Conservation (phyloP, 2,329 filamentous ascomycete genomes). For the Venturia aucupariae region DNA sequence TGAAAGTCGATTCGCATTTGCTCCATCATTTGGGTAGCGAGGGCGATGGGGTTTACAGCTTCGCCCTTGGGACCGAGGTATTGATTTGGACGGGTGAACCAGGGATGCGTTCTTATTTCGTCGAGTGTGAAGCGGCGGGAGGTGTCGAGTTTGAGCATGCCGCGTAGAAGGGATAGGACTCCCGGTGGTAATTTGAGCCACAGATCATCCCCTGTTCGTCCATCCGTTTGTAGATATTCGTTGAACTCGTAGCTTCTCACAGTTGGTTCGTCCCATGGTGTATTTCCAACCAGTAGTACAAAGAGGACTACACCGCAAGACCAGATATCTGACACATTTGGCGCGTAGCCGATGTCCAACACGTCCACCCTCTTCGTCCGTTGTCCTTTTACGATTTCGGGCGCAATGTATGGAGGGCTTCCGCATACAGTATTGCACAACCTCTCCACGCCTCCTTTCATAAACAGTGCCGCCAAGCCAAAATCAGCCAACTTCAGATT, state of each 20-base stretch:
- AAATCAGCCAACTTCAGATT: slow-evolving; percentile 95
- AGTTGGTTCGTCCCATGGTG: slow-evolving; percentile 93
- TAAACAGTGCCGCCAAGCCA: slow-evolving; percentile 87
- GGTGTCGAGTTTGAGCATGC: slow-evolving; percentile 82
- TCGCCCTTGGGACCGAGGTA: slow-evolving; percentile 66
- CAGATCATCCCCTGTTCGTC: slow-evolving; percentile 74
- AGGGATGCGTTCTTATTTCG: slow-evolving; percentile 82
- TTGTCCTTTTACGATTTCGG: slow-evolving; percentile 62
- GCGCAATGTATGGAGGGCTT: slow-evolving; percentile 93
- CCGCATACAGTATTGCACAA: slow-evolving; percentile 84
- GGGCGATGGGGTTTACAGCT: slow-evolving; percentile 65
- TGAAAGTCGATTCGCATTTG: slow-evolving; percentile 83
- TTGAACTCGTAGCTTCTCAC: slow-evolving; percentile 79
- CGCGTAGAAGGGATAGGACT: slow-evolving; percentile 72
- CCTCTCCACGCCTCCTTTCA: slow-evolving; percentile 77
- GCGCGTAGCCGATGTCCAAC: slow-evolving; percentile 53
- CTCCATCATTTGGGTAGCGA: slow-evolving; percentile 94
- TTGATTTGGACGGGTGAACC: slow-evolving; percentile 79
- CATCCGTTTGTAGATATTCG: slow-evolving; percentile 72
- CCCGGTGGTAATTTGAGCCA: slow-evolving; percentile 71
- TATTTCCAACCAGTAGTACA: slow-evolving; percentile 89
- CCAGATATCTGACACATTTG: slow-evolving; percentile 88
- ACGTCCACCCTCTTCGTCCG: slow-evolving; percentile 36
- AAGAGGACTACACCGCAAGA: slow-evolving; percentile 97
- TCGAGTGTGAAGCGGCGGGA: slow-evolving; percentile 71